Conservation (phyloP, 2,329 filamentous ascomycete species). For the Penicillium sp. region DNA sequence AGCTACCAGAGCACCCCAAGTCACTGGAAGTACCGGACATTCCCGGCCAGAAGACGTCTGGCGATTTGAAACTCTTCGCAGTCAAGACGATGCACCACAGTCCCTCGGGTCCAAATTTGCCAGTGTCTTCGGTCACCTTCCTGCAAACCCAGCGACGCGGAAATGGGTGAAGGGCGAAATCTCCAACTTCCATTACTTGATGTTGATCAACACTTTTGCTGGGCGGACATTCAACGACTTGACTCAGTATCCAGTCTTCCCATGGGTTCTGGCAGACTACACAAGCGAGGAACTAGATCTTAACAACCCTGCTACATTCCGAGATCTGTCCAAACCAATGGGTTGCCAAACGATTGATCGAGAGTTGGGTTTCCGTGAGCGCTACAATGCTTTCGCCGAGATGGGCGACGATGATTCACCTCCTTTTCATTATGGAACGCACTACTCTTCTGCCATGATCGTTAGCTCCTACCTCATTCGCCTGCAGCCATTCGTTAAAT, state of each 20-base stretch:
- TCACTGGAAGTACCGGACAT: slow-evolving; percentile 63
- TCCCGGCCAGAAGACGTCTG: slow-evolving; percentile 82
- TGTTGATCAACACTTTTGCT: slow-evolving; percentile 97
- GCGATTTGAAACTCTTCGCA: slow-evolving; percentile 80
- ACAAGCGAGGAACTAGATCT: slow-evolving; percentile 89
- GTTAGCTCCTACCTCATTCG: slow-evolving; percentile 95
- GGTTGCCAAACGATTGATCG: slow-evolving; percentile 77
- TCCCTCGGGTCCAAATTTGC: slow-evolving; percentile 83
- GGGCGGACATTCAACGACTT: slow-evolving; percentile 96
- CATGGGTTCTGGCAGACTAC: slow-evolving; percentile 95
- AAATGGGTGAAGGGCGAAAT: slow-evolving; percentile 93
- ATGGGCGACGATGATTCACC: slow-evolving; percentile 73
- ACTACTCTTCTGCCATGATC: slow-evolving; percentile 99
- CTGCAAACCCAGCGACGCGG: slow-evolving; percentile 78
- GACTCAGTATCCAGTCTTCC: slow-evolving; percentile 96
- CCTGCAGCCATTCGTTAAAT: slow-evolving; percentile 92
- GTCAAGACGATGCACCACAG: slow-evolving; percentile 59
- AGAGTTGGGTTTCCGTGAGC: slow-evolving; percentile 74
- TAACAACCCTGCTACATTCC: slow-evolving; percentile 75
- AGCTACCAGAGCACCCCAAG: slow-evolving; percentile 73
- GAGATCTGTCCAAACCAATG: slow-evolving; percentile 93
- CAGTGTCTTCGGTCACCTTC: slow-evolving; percentile 80
- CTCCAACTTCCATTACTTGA: slow-evolving; percentile 97
- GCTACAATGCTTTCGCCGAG: slow-evolving; percentile 83
- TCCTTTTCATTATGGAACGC: slow-evolving; percentile 95